Evolutionary conservation across 2,329 filamentous ascomycete species (phyloP).

Genomic region (Sordariomycetes sp.): DNA sequence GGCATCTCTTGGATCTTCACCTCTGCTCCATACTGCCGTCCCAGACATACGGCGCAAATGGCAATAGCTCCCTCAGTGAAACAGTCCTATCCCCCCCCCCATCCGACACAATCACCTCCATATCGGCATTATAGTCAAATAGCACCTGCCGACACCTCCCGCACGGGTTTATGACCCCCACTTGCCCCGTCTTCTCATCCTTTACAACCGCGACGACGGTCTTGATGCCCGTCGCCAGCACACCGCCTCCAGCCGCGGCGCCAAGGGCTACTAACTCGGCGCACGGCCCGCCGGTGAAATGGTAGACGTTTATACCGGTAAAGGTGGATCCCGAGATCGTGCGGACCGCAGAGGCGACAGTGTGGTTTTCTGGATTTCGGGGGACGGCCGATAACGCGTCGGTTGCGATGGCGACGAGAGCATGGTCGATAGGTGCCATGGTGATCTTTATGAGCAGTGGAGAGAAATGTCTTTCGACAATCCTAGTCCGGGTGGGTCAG

Average conservation of each 20-base stretch:
- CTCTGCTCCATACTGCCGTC: neutral
- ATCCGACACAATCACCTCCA: neutral
- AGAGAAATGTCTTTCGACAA: neutral
- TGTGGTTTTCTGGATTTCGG: neutral
- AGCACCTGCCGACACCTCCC: neutral
- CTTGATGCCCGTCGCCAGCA: neutral
- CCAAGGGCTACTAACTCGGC: neutral
- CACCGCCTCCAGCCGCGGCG: neutral
- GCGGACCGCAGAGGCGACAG: neutral
- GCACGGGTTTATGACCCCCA: neutral
- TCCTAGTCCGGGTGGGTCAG: neutral
- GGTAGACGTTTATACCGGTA: neutral
- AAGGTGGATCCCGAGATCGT: neutral
- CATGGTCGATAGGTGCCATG: neutral
- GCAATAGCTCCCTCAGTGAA: neutral
- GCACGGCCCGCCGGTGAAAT: neutral
- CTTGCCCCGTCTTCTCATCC: neutral
- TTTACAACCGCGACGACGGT: neutral
- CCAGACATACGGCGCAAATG: neutral
- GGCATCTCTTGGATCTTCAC: too few species aligned
- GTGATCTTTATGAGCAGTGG: neutral
- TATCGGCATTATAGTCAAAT: neutral
- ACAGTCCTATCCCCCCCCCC: neutral
- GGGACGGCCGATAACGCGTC: neutral
- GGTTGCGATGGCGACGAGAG: neutral